Evolutionary conservation across 805 yeast genomes (phyloP), one percentile per base, ranked within the genome.

Genomic region (Blastobotrys robertii): DNA sequence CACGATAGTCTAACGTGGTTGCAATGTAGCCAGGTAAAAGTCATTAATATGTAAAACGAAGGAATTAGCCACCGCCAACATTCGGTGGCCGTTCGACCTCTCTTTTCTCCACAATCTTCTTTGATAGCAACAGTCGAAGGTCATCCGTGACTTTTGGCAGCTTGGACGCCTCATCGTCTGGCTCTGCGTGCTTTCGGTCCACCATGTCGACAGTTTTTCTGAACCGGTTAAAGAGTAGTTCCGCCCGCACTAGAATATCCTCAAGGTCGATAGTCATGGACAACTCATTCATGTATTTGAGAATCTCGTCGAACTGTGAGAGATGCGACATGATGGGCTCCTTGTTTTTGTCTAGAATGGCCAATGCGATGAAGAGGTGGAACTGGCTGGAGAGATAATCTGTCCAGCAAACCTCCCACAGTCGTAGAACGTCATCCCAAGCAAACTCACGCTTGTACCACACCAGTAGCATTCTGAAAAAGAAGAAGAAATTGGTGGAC

Each of bases 331-430:
- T 76, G 28, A 90, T 84, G 34, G 84, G 78, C 38, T 79, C 74
- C 53, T 87, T 84, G 60, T 88, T 80, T 53, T 85, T 86, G 55
- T 90, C 94, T 38, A 92, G 68, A n/a, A 92, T 79, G 0, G 95
- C 92, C 51, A 90, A 66, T 13, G 94, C 90, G 53, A 92, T 72
- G 56, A 92, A 87, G 31, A 92, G 63, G 52, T 87, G 94, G 59
- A 81, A 88, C 60, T 92, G 97, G 4, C 92, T 79, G 0, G 90
- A 75, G 55, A 84, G 79, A 54, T 66, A 81, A 63, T 90, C 90
- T 0, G 97, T 90, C 79, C 92, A 85, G 38, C 92, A 67, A 2
- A 83, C 78, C 57, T 90, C 98, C 97, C 97, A 90, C n/a, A 90
- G 68, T 25, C 74, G 67, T 56, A 83, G 65, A 1, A 85, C 83